Percentiles rank a stretch among this genome's conserved stretches.
phyloP scores from a whole-genome alignment of 192 early-diverging fungal species.

The Phycomyces nitens region DNA sequence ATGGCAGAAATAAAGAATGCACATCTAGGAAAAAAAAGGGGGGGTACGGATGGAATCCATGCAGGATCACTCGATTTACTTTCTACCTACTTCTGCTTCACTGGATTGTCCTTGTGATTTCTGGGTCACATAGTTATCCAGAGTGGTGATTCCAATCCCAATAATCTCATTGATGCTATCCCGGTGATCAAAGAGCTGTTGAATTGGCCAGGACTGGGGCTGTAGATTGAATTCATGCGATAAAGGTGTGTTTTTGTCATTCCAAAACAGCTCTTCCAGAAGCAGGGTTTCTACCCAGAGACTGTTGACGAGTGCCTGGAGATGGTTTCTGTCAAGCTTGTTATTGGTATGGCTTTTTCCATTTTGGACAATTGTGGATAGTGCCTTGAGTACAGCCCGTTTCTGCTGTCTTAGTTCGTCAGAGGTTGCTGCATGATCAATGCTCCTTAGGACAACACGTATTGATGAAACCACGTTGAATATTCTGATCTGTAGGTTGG shows the following conservation, averaged over 20 bases:
- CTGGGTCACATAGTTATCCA: neutral
- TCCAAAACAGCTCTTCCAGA: conserved; percentile 4
- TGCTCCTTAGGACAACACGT: conserved; percentile 6
- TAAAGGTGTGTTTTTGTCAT: neutral
- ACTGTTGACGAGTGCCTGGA: conserved; percentile 6
- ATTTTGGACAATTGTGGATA: conserved; percentile 11
- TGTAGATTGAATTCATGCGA: too few species aligned
- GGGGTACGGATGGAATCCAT: too few species aligned
- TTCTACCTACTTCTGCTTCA: conserved; percentile 2
- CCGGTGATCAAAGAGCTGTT: neutral
- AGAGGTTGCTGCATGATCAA: neutral
- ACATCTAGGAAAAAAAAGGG: neutral
- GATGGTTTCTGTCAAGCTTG: neutral
- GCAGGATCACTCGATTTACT: neutral
- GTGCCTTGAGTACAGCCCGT: neutral
- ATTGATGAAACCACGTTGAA: conserved; percentile 1
- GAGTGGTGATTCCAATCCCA: neutral
- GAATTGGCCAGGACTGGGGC: neutral
- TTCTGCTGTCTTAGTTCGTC: neutral
- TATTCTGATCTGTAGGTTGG: neutral
- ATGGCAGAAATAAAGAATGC: neutral
- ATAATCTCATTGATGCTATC: neutral
- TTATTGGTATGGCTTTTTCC: neutral
- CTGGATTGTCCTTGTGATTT: neutral
- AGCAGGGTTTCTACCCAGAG: conserved; percentile 8